These are phyloP conservation scores for Ammopiptanthus mongolicus DNA, from an alignment of 306 rosid species.

Conservation along the genomic window DNA sequence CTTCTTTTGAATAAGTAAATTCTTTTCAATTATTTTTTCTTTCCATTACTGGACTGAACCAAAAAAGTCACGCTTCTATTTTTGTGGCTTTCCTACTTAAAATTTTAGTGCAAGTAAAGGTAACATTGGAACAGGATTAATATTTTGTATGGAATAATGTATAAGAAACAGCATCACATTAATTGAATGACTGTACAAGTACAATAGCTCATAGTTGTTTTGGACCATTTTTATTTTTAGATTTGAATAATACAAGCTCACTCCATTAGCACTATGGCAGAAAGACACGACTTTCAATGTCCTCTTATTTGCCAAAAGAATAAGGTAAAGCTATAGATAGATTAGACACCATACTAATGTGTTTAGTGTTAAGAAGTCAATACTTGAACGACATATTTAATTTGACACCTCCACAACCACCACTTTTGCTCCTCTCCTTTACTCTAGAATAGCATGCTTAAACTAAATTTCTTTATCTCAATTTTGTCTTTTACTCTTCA, in stretches of 20 bases:
- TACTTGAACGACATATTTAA: not conserved
- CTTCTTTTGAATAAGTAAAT: not conserved
- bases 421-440: not conserved
- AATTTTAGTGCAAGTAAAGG: not conserved
- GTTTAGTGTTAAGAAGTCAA: not conserved
- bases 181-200: not conserved
- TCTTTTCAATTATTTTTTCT: not conserved
- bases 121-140: not conserved
- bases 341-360: not conserved
- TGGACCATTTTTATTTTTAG: not conserved
- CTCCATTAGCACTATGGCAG: not conserved
- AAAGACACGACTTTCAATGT: not conserved
- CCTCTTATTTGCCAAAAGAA: not conserved
- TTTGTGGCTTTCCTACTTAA: not conserved
- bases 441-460: not conserved
- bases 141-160: not conserved
- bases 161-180: not conserved
- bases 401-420: not conserved
- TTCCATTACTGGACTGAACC: not conserved
- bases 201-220: not conserved
- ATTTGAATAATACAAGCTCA: not conserved
- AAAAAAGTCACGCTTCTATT: not conserved
- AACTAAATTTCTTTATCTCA: not conserved
- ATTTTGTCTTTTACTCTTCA: not conserved
- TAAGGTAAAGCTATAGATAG: slow-evolving; percentile 1